Evolutionary conservation across 2,329 filamentous ascomycete genomes (phyloP).

Genomic region (Trichoderma arundinaceum): DNA sequence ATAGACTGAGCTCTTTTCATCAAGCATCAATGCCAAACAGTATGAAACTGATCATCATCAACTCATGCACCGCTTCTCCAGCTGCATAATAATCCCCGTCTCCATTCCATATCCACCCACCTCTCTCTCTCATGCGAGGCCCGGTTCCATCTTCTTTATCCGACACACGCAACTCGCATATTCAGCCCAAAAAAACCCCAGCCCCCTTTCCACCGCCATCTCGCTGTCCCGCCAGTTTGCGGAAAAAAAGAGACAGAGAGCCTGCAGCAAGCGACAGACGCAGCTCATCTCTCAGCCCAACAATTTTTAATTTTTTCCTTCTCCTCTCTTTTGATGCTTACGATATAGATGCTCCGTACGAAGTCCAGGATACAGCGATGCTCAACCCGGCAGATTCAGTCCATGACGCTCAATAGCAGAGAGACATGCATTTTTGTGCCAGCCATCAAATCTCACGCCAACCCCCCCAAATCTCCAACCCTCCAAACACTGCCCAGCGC

Average conservation of each 20-base stretch:
- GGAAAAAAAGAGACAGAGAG: background rate
- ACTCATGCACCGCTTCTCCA: too few species aligned
- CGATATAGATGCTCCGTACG: too few species aligned
- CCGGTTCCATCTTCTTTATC: slow-evolving; percentile 6
- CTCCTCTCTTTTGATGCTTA: too few species aligned
- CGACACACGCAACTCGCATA: background rate
- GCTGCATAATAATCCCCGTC: too few species aligned
- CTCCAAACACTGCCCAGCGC: slow-evolving; percentile 14
- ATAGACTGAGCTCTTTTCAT: too few species aligned
- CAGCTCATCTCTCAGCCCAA: slow-evolving; percentile 20
- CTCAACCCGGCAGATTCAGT: too few species aligned
- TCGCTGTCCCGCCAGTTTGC: slow-evolving; percentile 10
- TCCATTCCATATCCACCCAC: background rate
- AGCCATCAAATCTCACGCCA: background rate
- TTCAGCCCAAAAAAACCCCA: background rate
- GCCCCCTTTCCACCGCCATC: slow-evolving; percentile 18
- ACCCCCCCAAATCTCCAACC: background rate
- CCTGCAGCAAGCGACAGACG: background rate
- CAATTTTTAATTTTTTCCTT: background rate
- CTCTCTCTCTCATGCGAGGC: background rate
- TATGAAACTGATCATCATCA: background rate
- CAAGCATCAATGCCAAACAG: too few species aligned
- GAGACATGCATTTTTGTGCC: too few species aligned
- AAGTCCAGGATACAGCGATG: too few species aligned
- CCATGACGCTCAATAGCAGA: too few species aligned